Evolutionary conservation across 192 early-diverging fungal species (phyloP).

Genomic region (Coemansia pectinata): DNA sequence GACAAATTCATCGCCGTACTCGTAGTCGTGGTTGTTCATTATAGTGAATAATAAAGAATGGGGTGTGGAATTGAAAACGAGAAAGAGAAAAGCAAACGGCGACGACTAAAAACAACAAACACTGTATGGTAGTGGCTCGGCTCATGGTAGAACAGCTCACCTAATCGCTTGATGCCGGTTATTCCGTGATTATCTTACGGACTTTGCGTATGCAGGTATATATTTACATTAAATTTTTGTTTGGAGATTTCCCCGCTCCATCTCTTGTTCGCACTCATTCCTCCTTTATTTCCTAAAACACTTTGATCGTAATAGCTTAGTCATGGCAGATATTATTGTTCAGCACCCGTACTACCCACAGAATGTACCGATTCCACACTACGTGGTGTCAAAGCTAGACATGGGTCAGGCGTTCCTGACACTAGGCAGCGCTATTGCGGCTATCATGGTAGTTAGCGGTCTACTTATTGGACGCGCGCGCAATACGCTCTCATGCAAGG

Average conservation of each 20-base stretch:
- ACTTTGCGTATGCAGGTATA: background rate
- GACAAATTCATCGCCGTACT: slow-evolving; percentile 43
- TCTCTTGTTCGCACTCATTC: background rate
- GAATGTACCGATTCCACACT: slow-evolving; percentile 38
- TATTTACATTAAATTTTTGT: background rate
- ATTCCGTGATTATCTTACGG: background rate
- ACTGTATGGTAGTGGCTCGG: background rate
- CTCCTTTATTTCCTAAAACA: background rate
- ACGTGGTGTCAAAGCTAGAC: slow-evolving; percentile 39
- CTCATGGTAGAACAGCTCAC: background rate
- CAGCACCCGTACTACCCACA: slow-evolving; percentile 51
- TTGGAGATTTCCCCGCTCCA: background rate
- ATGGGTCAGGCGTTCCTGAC: slow-evolving; percentile 30
- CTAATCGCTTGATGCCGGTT: background rate
- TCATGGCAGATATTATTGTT: background rate
- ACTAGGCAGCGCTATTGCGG: slow-evolving; percentile 27
- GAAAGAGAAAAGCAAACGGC: background rate
- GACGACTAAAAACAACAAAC: slow-evolving; percentile 15
- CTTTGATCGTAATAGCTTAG: background rate
- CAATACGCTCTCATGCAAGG: slow-evolving; percentile 28
- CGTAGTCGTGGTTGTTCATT: slow-evolving; percentile 39
- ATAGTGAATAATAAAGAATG: slow-evolving; percentile 6
- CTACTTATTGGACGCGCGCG: slow-evolving; percentile 29
- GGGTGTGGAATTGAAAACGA: background rate
- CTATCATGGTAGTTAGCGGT: slow-evolving; percentile 14